Conservation (phyloP, 106 monocot genomes). For the Dactylorhiza incarnata region DNA sequence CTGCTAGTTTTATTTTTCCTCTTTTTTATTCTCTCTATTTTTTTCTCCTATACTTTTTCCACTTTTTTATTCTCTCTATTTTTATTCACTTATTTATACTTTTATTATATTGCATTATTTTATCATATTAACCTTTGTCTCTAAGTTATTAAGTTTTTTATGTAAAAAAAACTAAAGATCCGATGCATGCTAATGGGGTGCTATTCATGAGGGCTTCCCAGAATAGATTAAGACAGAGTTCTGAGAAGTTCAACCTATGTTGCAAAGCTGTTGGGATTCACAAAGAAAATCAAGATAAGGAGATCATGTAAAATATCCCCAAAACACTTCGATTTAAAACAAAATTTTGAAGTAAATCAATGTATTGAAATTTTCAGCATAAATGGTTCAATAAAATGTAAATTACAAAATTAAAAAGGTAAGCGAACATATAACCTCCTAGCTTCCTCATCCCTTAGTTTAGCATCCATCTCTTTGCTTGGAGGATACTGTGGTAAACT, state of each 20-base stretch:
- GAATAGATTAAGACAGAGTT: not conserved
- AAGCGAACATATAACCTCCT: conserved; percentile 29
- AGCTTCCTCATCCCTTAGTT: conserved; percentile 62
- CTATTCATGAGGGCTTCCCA: no score
- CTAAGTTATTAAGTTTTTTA: no score
- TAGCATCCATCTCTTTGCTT: conserved; percentile 63
- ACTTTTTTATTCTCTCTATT: no score
- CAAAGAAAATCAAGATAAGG: not conserved
- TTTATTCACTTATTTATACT: no score
- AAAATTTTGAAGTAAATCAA: not conserved
- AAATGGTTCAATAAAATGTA: not conserved
- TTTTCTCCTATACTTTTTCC: no score
- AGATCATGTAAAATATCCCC: not conserved
- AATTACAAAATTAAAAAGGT: not conserved
- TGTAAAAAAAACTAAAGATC: no score
- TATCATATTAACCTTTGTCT: no score
- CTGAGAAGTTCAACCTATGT: not conserved
- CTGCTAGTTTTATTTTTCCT: no score
- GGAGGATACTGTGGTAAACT: conserved; percentile 49
- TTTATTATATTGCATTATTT: no score
- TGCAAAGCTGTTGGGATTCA: not conserved
- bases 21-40: no score
- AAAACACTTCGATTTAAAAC: not conserved
- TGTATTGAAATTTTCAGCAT: not conserved
- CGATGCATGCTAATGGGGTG: no score